Evolutionary conservation across 2,329 filamentous ascomycete genomes (phyloP), one percentile per base, ranked within the genome.

Genomic region (Colletotrichum sidae): DNA sequence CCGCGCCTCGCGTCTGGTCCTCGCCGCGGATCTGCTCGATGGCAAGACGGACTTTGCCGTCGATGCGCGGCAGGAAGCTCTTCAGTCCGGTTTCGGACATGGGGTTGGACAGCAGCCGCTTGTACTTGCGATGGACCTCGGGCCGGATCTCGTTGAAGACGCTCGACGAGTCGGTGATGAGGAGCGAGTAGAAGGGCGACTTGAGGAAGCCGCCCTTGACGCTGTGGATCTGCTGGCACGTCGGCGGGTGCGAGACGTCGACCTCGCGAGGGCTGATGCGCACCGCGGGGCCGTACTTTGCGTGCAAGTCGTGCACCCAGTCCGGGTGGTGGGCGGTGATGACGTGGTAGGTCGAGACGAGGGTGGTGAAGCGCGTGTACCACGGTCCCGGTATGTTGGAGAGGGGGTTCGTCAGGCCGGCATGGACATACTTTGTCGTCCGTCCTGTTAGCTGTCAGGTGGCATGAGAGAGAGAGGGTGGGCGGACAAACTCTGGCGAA

Each of bases 11-110:
- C 0, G 71, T 72, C 0, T 65, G 65, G 10, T 80, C 77, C 46
- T 87, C 84, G 10, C 79, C 72, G 0, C 66, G 71, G 25, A 88
- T 86, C 46, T 74, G 76, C 4, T 77, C 39, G 1, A 87, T 76
- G 0, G 83, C 73, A 7, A 84, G 65, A 2, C 76, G 69, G 5
- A 86, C 74, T 33, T 76, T 60, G 1, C 72, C 71, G 44, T 77
- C 72, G 17, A 79, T 72, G 0, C 73, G 71, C 2, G 81, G 79
- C 5, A 85, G 70, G 1, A 85, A 75, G 0, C 51, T 33, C 55
- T 74, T 72, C 35, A 83, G 68, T 1, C 75, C 75, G 0, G 71
- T 74, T 55, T 80, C 81, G 11, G 77, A 81, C 69, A 80, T 73
- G 25, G 79, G 72, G 1, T 73, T 71, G 1, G 81, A 79, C 3